Percentiles rank a stretch among this genome's conserved stretches.
Evolutionary conservation across 768 basidiomycete species (phyloP).

Genomic region (Russula emetica): DNA sequence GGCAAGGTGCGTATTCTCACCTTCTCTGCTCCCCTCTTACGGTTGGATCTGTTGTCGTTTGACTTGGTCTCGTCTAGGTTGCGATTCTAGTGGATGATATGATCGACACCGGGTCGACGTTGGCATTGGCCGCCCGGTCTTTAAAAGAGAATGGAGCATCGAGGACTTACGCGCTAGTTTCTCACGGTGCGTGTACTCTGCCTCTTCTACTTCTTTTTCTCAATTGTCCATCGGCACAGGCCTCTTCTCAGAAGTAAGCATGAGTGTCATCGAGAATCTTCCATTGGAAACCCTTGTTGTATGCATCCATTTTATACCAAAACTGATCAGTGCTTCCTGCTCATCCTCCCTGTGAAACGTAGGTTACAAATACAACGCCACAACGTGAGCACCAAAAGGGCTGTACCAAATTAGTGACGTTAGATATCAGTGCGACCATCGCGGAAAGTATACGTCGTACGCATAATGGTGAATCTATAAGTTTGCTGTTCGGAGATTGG

Average conservation of each 20-base stretch:
- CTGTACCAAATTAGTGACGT: constrained; percentile 75
- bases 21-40: background rate
- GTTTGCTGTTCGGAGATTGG: constrained; percentile 82
- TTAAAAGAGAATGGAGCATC: constrained; percentile 86
- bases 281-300: constrained; percentile 87
- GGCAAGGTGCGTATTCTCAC: constrained; percentile 61
- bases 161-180: constrained; percentile 81
- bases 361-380: constrained; percentile 96
- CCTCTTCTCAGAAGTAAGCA: constrained; percentile 71
- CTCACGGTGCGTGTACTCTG: constrained; percentile 63
- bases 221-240: constrained; percentile 42
- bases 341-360: constrained; percentile 9
- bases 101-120: constrained; percentile 93
- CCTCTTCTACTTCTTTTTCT: constrained; percentile 6
- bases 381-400: constrained; percentile 61
- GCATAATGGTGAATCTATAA: constrained; percentile 92
- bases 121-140: constrained; percentile 78
- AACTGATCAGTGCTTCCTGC: background rate
- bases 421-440: constrained; percentile 89
- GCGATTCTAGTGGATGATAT: constrained; percentile 98
- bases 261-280: constrained; percentile 61
- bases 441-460: constrained; percentile 95
- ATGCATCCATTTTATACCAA: constrained; percentile 32
- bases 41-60: constrained; percentile 15
- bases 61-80: constrained; percentile 44